These are phyloP conservation scores for Styphnolobium japonicum DNA, from an alignment of 306 rosid species.

Conservation along the genomic window DNA sequence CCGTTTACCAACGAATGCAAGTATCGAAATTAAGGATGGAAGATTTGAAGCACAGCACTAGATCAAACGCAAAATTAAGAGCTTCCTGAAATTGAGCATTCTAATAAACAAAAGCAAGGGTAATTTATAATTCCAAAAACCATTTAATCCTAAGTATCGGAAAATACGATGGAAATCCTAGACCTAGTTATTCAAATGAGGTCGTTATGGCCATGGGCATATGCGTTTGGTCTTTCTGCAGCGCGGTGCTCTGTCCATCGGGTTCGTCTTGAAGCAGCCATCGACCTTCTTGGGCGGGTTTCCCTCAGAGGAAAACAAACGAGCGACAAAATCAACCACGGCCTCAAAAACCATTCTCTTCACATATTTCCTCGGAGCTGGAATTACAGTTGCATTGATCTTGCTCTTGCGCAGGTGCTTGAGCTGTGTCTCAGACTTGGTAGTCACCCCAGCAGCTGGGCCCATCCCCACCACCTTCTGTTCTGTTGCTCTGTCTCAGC, in stretches of 20 bases:
- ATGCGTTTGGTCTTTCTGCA: not conserved
- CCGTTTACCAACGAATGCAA: too few species aligned
- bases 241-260: not conserved
- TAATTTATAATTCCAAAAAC: not conserved
- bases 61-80: not conserved
- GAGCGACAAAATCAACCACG: not conserved
- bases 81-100: not conserved
- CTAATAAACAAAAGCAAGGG: too few species aligned
- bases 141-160: too few species aligned
- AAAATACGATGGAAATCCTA: too few species aligned
- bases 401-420: not conserved
- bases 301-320: not conserved
- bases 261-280: not conserved
- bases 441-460: not conserved
- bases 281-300: not conserved
- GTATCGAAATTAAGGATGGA: not conserved
- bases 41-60: not conserved
- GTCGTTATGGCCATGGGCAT: too few species aligned
- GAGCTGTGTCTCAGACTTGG: not conserved
- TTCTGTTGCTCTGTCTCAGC: not conserved
- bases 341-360: slow-evolving; percentile 32
- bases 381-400: slow-evolving; percentile 32
- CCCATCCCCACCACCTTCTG: not conserved
- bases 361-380: slow-evolving; percentile 38
- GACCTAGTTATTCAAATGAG: not conserved